Percentiles rank a stretch among this genome's conserved stretches.
These are phyloP conservation scores for Boletus sp. DNA, from an alignment of 1,284 basidiomycete species.

Conservation along the genomic window DNA sequence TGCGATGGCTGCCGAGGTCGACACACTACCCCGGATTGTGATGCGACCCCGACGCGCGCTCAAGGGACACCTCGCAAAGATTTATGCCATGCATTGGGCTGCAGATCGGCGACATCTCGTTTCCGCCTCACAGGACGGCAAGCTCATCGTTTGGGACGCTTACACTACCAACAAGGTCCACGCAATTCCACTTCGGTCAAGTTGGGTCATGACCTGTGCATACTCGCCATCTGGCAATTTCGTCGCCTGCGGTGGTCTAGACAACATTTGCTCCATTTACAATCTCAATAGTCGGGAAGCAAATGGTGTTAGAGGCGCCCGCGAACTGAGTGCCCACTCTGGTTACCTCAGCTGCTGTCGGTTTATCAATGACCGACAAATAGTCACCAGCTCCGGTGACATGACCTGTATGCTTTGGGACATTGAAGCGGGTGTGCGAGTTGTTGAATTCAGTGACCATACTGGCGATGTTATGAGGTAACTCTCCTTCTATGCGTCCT, in stretches of 20 bases:
- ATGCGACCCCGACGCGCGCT: constrained; percentile 94
- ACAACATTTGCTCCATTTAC: constrained; percentile 99
- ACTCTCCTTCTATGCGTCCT: constrained; percentile 7
- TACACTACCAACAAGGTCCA: constrained; percentile 99
- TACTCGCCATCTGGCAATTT: constrained; percentile 96
- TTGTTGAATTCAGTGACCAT: constrained; percentile 97
- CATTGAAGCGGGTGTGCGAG: constrained; percentile 92
- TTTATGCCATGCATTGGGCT: constrained; percentile 99
- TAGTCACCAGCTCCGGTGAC: constrained; percentile 95
- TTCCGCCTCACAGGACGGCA: constrained; percentile 98
- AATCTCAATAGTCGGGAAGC: constrained; percentile 76
- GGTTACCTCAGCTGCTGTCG: constrained; percentile 98
- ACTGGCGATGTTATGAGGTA: constrained; percentile 99
- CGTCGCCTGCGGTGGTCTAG: constrained; percentile 97
- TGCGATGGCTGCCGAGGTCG: constrained; percentile 95
- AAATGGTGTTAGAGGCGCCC: constrained; percentile 71
- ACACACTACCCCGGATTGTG: constrained; percentile 90
- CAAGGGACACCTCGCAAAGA: constrained; percentile 97
- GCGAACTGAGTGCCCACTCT: constrained; percentile 94
- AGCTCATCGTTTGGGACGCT: constrained; percentile 99
- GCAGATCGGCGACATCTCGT: constrained; percentile 95
- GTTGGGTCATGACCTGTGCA: constrained; percentile 99
- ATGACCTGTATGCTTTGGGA: constrained; percentile 99
- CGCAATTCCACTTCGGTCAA: constrained; percentile 94
- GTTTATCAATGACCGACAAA: constrained; percentile 97